These are phyloP conservation scores for Aspergillus aculeatus DNA, from an alignment of 2,329 filamentous ascomycete species.

Conservation along the genomic window DNA sequence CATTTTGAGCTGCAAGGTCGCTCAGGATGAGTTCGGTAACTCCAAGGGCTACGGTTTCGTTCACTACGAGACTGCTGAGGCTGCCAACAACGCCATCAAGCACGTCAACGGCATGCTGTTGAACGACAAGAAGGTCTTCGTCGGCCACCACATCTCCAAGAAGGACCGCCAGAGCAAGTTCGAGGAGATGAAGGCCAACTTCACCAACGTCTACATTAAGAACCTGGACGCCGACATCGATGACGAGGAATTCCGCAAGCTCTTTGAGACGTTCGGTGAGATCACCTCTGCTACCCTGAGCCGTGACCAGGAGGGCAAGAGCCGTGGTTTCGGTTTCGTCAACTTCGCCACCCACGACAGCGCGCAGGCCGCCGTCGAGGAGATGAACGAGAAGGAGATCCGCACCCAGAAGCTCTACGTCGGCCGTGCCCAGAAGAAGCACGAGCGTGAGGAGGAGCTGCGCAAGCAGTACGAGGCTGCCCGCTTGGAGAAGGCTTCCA, in stretches of 20 bases:
- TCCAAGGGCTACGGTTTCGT: slow-evolving; percentile 99
- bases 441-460: slow-evolving; percentile 98
- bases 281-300: slow-evolving; percentile 95
- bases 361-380: slow-evolving; percentile 81
- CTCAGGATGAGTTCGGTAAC: slow-evolving; percentile 92
- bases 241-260: slow-evolving; percentile 89
- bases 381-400: slow-evolving; percentile 89
- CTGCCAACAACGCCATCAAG: slow-evolving; percentile 95
- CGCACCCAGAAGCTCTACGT: slow-evolving; percentile 95
- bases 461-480: slow-evolving; percentile 98
- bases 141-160: slow-evolving; percentile 99
- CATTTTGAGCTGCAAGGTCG: slow-evolving; percentile 99
- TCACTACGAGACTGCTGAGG: slow-evolving; percentile 99
- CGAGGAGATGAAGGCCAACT: slow-evolving; percentile 99
- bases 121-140: slow-evolving; percentile 99
- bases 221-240: slow-evolving; percentile 82
- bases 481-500: slow-evolving; percentile 95
- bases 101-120: slow-evolving; percentile 99
- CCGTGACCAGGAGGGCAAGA: slow-evolving; percentile 85
- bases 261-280: slow-evolving; percentile 89
- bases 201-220: slow-evolving; percentile 99
- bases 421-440: slow-evolving; percentile 99
- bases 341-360: slow-evolving; percentile 92
- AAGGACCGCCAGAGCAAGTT: slow-evolving; percentile 99
- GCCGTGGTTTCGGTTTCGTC: slow-evolving; percentile 92